phyloP scores from a whole-genome alignment of 1,284 basidiomycete species.

The Rhodotorula sp. region DNA sequence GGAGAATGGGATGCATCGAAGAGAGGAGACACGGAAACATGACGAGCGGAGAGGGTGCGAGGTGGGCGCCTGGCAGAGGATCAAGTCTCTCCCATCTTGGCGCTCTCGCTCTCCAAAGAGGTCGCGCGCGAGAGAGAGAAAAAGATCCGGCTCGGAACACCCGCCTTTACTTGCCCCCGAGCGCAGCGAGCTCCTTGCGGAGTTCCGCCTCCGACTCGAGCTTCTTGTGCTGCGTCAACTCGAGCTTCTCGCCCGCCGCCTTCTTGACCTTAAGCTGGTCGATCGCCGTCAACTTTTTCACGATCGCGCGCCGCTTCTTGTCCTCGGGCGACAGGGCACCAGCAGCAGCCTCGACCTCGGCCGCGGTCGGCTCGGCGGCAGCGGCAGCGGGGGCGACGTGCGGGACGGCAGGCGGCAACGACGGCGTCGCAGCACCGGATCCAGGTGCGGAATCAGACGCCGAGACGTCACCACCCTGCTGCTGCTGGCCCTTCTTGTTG shows the following conservation, averaged over 20 bases:
- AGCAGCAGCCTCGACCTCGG: background rate
- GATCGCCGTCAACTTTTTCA: conserved; percentile 65
- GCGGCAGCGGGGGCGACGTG: background rate
- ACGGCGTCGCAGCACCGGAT: conserved; percentile 60
- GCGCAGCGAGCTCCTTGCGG: conserved; percentile 52
- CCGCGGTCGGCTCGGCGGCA: conserved; percentile 7
- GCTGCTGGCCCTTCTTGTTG: conserved; percentile 26
- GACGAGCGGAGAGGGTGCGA: no score
- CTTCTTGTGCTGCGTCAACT: conserved; percentile 73
- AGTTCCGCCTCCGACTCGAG: conserved; percentile 75
- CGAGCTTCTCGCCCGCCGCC: conserved; percentile 50
- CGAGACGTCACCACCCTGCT: background rate
- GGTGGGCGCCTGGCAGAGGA: no score
- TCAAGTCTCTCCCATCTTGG: no score
- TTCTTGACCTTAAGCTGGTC: conserved; percentile 52
- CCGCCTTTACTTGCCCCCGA: conserved; percentile 1
- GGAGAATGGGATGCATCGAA: no score
- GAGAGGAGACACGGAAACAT: no score
- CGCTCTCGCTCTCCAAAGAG: no score
- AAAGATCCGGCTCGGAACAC: background rate
- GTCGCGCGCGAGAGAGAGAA: no score
- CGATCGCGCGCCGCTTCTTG: conserved; percentile 58
- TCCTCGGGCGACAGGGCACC: conserved; percentile 54
- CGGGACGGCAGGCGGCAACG: conserved; percentile 45
- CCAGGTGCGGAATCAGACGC: conserved; percentile 34